phyloP scores from a whole-genome alignment of 2,329 filamentous ascomycete genomes.

The Pyricularia sp. region DNA sequence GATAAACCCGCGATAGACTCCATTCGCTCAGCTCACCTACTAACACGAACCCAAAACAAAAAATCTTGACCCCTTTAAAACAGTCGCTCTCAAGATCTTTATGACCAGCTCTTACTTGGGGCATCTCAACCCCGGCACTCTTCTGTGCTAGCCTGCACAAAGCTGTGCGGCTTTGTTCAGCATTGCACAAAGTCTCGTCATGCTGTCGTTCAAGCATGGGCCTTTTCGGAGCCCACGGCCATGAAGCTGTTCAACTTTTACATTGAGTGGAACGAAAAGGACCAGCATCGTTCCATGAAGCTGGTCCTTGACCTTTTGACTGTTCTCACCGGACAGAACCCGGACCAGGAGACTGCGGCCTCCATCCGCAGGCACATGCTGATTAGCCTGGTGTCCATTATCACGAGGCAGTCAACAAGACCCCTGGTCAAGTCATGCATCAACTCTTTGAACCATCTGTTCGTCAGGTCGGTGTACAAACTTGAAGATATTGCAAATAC shows the following conservation, averaged over 20 bases:
- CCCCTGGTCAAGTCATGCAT: slow-evolving; percentile 62
- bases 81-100: slow-evolving; percentile 19
- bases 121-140: slow-evolving; percentile 44
- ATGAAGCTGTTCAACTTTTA: slow-evolving; percentile 50
- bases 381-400: slow-evolving; percentile 44
- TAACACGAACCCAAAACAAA: not conserved
- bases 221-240: slow-evolving; percentile 39
- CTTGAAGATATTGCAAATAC: slow-evolving; percentile 32
- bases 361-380: slow-evolving; percentile 36
- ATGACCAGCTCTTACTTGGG: slow-evolving; percentile 35
- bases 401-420: slow-evolving; percentile 50
- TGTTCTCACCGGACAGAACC: slow-evolving; percentile 40
- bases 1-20: not conserved
- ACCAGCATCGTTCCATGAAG: slow-evolving; percentile 54
- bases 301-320: slow-evolving; percentile 50
- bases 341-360: slow-evolving; percentile 25
- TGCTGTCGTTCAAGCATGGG: slow-evolving; percentile 33
- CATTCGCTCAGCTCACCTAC: not conserved
- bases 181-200: slow-evolving; percentile 43
- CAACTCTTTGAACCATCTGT: slow-evolving; percentile 55
- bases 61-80: not conserved
- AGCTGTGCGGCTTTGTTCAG: slow-evolving; percentile 54
- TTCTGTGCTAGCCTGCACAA: slow-evolving; percentile 48
- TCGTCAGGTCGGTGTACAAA: slow-evolving; percentile 49
- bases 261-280: slow-evolving; percentile 58